A percentile compares a stretch with the other conserved stretches of the same genome.
Evolutionary conservation across 805 yeast species (phyloP).

Genomic region (Lipomyces chichibuensis): DNA sequence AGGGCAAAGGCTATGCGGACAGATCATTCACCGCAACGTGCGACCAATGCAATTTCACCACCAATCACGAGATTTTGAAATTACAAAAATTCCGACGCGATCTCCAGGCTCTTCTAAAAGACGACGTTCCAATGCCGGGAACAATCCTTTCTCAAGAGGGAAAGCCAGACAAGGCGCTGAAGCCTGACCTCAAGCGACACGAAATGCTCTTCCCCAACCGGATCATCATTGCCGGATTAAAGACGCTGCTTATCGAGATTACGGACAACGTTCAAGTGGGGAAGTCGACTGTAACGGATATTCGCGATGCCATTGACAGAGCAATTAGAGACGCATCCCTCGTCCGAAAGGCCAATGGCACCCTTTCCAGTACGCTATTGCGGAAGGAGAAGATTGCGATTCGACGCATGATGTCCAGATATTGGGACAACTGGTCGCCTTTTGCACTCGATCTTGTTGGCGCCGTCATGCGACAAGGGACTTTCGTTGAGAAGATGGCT

Average conservation of each 20-base stretch:
- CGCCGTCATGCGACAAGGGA: slow-evolving; percentile 35
- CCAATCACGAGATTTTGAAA: slow-evolving; percentile 5
- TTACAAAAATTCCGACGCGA: slow-evolving; percentile 7
- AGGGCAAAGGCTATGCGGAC: slow-evolving; percentile 8
- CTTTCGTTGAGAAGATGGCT: slow-evolving; percentile 34
- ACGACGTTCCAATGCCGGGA: slow-evolving; percentile 6
- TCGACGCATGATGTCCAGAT: slow-evolving; percentile 26
- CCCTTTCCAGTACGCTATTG: neutral
- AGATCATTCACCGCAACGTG: slow-evolving; percentile 3
- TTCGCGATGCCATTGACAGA: slow-evolving; percentile 6
- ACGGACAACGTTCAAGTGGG: slow-evolving; percentile 5
- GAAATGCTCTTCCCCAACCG: slow-evolving; percentile 7
- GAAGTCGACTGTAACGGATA: neutral
- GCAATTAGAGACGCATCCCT: slow-evolving; percentile 2
- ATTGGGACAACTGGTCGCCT: slow-evolving; percentile 29
- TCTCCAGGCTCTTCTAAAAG: slow-evolving; percentile 6
- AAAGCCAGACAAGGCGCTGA: slow-evolving; percentile 4
- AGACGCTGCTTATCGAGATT: neutral
- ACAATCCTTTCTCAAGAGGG: slow-evolving; percentile 2
- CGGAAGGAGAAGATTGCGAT: slow-evolving; percentile 6
- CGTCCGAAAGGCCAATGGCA: slow-evolving; percentile 5
- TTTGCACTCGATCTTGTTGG: slow-evolving; percentile 28
- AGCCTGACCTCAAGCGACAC: slow-evolving; percentile 2
- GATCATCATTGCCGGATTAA: slow-evolving; percentile 3
- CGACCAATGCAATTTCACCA: slow-evolving; percentile 3